These are phyloP conservation scores for Pulchroboletus neoregius DNA, from an alignment of 1,284 basidiomycete genomes.

Conservation along the genomic window DNA sequence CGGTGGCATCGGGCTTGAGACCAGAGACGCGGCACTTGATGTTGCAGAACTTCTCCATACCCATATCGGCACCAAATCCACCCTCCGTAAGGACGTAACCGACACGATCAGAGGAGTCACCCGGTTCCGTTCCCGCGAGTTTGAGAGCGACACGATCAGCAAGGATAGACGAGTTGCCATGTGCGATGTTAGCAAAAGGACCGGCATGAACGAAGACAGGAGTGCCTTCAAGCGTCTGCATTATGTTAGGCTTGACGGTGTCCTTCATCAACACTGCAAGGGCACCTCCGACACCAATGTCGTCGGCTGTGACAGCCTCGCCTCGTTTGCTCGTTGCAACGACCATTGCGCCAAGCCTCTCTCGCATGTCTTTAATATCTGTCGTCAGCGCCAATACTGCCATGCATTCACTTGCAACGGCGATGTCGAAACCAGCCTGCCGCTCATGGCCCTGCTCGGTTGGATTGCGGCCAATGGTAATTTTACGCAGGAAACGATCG, in stretches of 20 bases:
- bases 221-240: constrained; percentile 99
- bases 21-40: constrained; percentile 98
- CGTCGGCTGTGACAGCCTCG: constrained; percentile 93
- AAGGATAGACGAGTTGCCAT: constrained; percentile 98
- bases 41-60: constrained; percentile 99
- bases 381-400: constrained; percentile 93
- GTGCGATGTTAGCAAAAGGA: constrained; percentile 98
- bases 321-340: constrained; percentile 93
- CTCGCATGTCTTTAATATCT: constrained; percentile 87
- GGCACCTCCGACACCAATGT: constrained; percentile 94
- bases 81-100: constrained; percentile 99
- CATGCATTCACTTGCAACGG: constrained; percentile 98
- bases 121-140: constrained; percentile 93
- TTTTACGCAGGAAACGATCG: constrained; percentile 94
- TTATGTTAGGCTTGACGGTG: constrained; percentile 98
- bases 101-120: constrained; percentile 74
- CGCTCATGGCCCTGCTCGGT: constrained; percentile 91
- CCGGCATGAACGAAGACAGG: constrained; percentile 99
- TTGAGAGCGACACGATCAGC: constrained; percentile 96
- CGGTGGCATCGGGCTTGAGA: constrained; percentile 88
- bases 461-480: constrained; percentile 86
- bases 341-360: constrained; percentile 91
- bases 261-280: constrained; percentile 98
- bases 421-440: constrained; percentile 92
- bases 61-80: constrained; percentile 99